Evolutionary conservation across 2,329 filamentous ascomycete species (phyloP).

Genomic region (Colletotrichum salicis): DNA sequence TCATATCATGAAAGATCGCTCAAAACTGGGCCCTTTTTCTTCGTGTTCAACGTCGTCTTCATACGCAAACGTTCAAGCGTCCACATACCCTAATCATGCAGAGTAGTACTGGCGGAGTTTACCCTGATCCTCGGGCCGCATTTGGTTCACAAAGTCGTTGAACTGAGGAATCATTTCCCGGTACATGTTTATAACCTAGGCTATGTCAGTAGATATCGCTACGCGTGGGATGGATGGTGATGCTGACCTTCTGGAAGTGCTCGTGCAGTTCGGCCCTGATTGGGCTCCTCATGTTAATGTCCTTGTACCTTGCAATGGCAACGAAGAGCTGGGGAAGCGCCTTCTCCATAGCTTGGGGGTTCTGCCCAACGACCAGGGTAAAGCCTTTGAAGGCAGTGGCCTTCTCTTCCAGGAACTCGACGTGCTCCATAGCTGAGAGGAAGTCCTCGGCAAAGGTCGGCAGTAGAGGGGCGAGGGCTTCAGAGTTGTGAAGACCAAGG

Average conservation of each 20-base stretch:
- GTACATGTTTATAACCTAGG: conserved; percentile 64
- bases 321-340: conserved; percentile 84
- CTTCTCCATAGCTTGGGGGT: conserved; percentile 92
- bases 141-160: conserved; percentile 61
- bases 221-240: conserved; percentile 15
- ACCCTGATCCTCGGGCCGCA: conserved; percentile 62
- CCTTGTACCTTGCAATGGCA: conserved; percentile 82
- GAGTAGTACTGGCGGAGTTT: conserved; percentile 60
- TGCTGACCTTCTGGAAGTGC: conserved; percentile 79
- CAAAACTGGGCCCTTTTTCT: conserved; percentile 13
- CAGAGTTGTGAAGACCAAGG: conserved; percentile 81
- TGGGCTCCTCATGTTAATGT: conserved; percentile 69
- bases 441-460: conserved; percentile 85
- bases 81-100: conserved; percentile 12
- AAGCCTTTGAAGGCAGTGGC: conserved; percentile 93
- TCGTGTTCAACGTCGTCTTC: conserved; percentile 17
- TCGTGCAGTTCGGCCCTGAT: conserved; percentile 74
- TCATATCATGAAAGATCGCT: conserved; percentile 31
- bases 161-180: conserved; percentile 70
- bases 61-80: background rate
- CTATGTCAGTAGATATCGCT: conserved; percentile 25
- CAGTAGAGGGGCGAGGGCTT: conserved; percentile 81
- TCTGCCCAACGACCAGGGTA: conserved; percentile 82
- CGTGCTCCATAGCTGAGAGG: conserved; percentile 81
- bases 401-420: conserved; percentile 93